Base-by-base conservation (phyloP, 441 rosid genomes). In the Adansonia madagascariensis region DNA sequence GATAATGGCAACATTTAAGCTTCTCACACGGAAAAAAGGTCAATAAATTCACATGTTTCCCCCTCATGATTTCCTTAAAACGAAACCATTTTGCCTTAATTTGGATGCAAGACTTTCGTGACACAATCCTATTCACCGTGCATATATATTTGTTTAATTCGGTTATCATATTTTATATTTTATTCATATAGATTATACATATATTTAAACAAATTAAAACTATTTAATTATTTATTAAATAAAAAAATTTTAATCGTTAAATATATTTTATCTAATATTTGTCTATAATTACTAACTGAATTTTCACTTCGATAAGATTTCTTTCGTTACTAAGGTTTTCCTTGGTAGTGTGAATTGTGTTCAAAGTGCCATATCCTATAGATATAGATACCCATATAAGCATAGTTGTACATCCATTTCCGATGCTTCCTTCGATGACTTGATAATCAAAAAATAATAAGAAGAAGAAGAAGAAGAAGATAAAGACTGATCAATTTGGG, bases 21-120 rank as follows among this genome's bases (percentile, higher is more conserved):
- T 44, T 73, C 39, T 73, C 71, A 43, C 84, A 82, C 91, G 89
- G 89, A 87, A 88, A 50, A 60, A 70, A 83, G 89, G 60, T 83
- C 77, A 85, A 80, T 78, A 67, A 78, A 67, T 52, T 90, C 91
- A 90, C 90, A 83, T 82, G 91, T 84, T 85, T 84, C 82, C 49
- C 22, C 77, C 84, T 80, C 70, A 76, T 65, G 50, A 76, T 80
- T 75, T 80, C 20, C 77, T 70, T 22, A 60, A 82, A 80, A 63
- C 65, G 74, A 61, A n/a, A 52, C 74, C 84, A 73, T 56, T 82
- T 85, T 84, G 44, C 88, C 82, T 71, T 79, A 24, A 69, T 85
- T 79, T 79, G 50, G 44, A 71, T 83, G 89, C 94, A 89, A 86
- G 94, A 89, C 82, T 89, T 89, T 87, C 92, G 91, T 90, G 94